Conservation (phyloP, 352 stramenopile genomes). For the Blastocystis sp. region DNA sequence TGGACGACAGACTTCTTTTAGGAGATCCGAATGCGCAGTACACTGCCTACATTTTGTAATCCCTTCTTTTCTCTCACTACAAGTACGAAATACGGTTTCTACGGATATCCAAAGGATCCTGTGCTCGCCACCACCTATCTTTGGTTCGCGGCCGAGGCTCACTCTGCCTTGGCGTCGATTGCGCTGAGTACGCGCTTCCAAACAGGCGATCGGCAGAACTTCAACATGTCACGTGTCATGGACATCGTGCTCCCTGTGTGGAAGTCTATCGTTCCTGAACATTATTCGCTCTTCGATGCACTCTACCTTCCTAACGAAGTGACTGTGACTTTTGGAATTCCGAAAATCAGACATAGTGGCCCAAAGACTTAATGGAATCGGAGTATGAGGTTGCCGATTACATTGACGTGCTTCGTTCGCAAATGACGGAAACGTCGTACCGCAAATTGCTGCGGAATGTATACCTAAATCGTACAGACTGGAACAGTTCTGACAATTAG, state of each 20-base stretch:
- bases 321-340: not conserved
- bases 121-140: not conserved
- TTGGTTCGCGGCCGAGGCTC: not conserved
- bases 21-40: constrained; percentile 25
- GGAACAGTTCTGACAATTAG: not conserved
- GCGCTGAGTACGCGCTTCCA: not conserved
- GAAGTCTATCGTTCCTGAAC: not conserved
- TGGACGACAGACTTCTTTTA: not conserved
- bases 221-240: not conserved
- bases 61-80: not conserved
- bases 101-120: not conserved
- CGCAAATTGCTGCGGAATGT: not conserved
- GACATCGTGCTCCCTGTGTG: not conserved
- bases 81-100: not conserved
- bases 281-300: constrained; percentile 22
- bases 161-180: not conserved
- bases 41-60: constrained; percentile 14
- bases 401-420: not conserved
- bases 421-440: not conserved
- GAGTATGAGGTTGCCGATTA: constrained; percentile 35
- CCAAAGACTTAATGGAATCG: not conserved
- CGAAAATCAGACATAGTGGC: constrained; percentile 6
- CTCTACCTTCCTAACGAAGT: not conserved
- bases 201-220: not conserved
- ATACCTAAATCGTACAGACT: not conserved